Conservation (phyloP, 2,329 filamentous ascomycete species). For the Colletotrichum graminicola region DNA sequence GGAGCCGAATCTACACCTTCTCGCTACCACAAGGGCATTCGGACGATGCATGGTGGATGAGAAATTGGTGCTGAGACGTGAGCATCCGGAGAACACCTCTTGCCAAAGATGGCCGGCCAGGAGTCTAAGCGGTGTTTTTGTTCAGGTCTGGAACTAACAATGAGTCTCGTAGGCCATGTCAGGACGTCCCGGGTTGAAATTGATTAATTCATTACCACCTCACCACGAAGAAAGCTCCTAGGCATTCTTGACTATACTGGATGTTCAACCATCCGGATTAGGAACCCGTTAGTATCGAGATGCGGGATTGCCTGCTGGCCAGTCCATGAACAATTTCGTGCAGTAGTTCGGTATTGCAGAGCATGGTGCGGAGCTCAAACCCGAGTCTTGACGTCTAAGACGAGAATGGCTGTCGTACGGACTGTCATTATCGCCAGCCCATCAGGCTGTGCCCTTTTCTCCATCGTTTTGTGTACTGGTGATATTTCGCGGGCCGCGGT, state of each 20-base stretch:
- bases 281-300: background rate
- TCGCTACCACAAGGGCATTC: no score
- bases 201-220: background rate
- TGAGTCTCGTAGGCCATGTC: background rate
- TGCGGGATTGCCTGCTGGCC: background rate
- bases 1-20: no score
- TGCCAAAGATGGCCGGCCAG: background rate
- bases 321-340: background rate
- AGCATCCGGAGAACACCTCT: background rate
- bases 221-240: background rate
- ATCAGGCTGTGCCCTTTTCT: background rate
- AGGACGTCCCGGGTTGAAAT: background rate
- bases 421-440: background rate
- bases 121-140: background rate
- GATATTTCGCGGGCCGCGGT: constrained; percentile 15
- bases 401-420: constrained; percentile 9
- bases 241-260: background rate
- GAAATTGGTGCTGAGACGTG: background rate
- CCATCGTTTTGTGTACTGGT: background rate
- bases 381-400: constrained; percentile 29
- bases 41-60: background rate
- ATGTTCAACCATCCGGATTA: background rate
- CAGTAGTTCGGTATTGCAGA: constrained; percentile 8
- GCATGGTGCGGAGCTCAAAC: background rate
- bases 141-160: background rate